These are phyloP conservation scores for Rhizoclosmatium sp. DNA, from an alignment of 192 early-diverging fungal genomes.

Conservation along the genomic window DNA sequence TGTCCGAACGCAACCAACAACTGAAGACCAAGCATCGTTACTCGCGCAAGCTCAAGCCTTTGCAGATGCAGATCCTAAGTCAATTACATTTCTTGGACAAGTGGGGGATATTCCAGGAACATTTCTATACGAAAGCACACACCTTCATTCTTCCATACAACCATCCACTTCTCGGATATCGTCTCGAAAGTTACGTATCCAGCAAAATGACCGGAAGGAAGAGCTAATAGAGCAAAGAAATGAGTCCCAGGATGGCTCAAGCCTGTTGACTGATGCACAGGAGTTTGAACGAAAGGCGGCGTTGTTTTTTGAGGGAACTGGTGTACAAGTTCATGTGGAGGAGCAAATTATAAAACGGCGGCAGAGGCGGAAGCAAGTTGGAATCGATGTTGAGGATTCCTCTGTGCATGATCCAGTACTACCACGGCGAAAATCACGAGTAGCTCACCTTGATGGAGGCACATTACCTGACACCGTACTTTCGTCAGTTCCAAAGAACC, in stretches of 20 bases:
- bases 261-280: not conserved
- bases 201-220: too few species aligned
- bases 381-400: not conserved
- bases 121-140: constrained; percentile 39
- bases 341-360: not conserved
- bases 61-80: not conserved
- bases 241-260: not conserved
- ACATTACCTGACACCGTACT: not conserved
- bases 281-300: constrained; percentile 26
- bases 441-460: not conserved
- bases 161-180: not conserved
- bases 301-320: constrained; percentile 28
- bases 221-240: too few species aligned
- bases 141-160: constrained; percentile 47
- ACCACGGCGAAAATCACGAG: not conserved
- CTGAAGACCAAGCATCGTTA: not conserved
- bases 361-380: constrained; percentile 2
- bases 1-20: not conserved
- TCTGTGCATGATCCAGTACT: not conserved
- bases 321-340: not conserved
- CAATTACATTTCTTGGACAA: constrained; percentile 43
- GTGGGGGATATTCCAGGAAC: constrained; percentile 47
- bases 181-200: constrained; percentile 3
- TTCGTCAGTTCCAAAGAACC: constrained; percentile 38
- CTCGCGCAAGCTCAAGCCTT: not conserved